phyloP scores from a whole-genome alignment of 306 rosid species.

The Vicia faba region DNA sequence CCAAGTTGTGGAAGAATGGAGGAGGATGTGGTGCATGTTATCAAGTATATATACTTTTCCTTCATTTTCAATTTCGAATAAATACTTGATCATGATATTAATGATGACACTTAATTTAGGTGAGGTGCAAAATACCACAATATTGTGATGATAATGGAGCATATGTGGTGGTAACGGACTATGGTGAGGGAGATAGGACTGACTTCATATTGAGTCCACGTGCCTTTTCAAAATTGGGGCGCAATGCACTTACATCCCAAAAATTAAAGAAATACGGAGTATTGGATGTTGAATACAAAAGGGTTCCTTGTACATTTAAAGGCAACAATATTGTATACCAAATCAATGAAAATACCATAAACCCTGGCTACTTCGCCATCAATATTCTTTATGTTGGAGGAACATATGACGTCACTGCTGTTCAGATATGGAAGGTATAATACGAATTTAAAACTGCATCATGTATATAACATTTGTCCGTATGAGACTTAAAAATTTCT shows the following conservation, averaged over 20 bases:
- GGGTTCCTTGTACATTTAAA: slow-evolving; percentile 51
- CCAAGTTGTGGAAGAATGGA: slow-evolving; percentile 62
- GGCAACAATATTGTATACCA: slow-evolving; percentile 42
- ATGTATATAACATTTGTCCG: too few relatives aligned
- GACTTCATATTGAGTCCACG: slow-evolving; percentile 45
- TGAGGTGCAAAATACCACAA: slow-evolving; percentile 36
- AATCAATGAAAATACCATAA: slow-evolving; percentile 58
- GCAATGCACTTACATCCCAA: not conserved
- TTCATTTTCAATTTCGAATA: too few relatives aligned
- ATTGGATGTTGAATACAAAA: slow-evolving; percentile 38
- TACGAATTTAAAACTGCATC: too few relatives aligned
- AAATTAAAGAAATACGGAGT: slow-evolving; percentile 35
- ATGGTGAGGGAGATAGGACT: slow-evolving; percentile 49
- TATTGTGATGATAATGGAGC: slow-evolving; percentile 39
- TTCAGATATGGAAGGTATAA: slow-evolving; percentile 60
- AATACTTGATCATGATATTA: too few relatives aligned
- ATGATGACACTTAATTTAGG: slow-evolving; percentile 35
- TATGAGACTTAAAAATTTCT: too few relatives aligned
- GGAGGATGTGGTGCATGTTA: slow-evolving; percentile 86
- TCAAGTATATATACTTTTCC: slow-evolving; percentile 50
- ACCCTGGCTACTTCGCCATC: slow-evolving; percentile 63
- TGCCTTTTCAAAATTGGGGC: slow-evolving; percentile 37
- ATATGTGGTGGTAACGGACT: slow-evolving; percentile 41
- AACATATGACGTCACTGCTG: slow-evolving; percentile 51
- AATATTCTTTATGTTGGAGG: slow-evolving; percentile 49